Base-by-base conservation (phyloP, 1,284 basidiomycete species). In the Malassezia furfur region DNA sequence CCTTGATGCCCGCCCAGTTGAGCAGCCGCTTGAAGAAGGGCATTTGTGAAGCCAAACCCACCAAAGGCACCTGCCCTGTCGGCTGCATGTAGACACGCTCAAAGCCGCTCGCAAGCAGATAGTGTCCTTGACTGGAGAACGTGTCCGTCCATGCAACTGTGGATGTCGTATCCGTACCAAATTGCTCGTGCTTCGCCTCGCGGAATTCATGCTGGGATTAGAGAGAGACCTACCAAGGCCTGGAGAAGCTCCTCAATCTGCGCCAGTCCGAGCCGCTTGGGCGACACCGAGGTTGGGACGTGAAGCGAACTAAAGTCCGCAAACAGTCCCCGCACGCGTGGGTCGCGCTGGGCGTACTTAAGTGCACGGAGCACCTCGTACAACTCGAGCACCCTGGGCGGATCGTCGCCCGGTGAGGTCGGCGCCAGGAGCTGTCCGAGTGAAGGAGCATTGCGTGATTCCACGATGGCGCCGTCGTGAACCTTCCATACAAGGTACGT, bases 41-140 rank as follows among this genome's bases (percentile, higher is more conserved):
- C 9, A 71, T 46, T 43, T 62, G 52, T 0, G 61, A 53, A 5
- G 70, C 65, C 8, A 78, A 62, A 19, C 77, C 77, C 0, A 70
- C 71, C 30, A 78, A 62, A 2, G 77, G 77, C 2, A 78, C 65
- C 19, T 68, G 65, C 40, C 77, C 77, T 0, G 67, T 68, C 11
- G 76, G 77, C 58, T 78, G 77, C 39, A 73, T 65, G 61, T 77
- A 78, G 22, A 78, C 63, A 64, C 77, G 72, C 49, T 77, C 76
- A 53, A 78, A 78, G 0, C 69, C 72, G 36, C 65, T 65, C 11
- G 75, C 75, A 5, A 77, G 62, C 11, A 76, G 50, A 57, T 70
- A 77, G 40, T 73, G 67, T n/a, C 68, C 74, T 52, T 78, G 77
- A 40, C 64, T 68, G 38, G 63, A 54, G 48, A 78, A 78, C 1